Evolutionary conservation across 768 basidiomycete species (phyloP).

Genomic region (Russula virescens): DNA sequence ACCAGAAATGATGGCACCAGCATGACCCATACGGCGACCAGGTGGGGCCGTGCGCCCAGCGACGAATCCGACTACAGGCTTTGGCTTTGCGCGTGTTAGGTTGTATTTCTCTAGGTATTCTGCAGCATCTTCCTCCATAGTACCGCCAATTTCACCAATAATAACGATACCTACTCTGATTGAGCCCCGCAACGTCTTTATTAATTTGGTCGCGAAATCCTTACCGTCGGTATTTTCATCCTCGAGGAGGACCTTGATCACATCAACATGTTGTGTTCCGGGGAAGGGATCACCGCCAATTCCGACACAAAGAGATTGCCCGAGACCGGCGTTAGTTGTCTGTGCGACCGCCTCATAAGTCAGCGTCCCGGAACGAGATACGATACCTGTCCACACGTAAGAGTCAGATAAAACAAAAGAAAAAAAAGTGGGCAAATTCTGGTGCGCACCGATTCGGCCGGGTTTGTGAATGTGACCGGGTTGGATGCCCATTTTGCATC

Average conservation of each 20-base stretch:
- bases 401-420: background rate
- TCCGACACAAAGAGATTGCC: constrained; percentile 93
- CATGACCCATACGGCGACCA: constrained; percentile 96
- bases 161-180: constrained; percentile 74
- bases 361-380: constrained; percentile 91
- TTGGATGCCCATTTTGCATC: constrained; percentile 99
- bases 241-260: constrained; percentile 91
- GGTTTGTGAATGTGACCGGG: constrained; percentile 97
- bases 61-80: constrained; percentile 97
- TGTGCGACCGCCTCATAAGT: constrained; percentile 99
- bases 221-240: constrained; percentile 90
- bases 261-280: constrained; percentile 92
- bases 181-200: constrained; percentile 8
- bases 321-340: constrained; percentile 92
- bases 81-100: constrained; percentile 77
- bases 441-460: constrained; percentile 79
- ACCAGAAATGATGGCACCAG: constrained; percentile 96
- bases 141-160: constrained; percentile 98
- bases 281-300: constrained; percentile 98
- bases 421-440: background rate
- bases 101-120: constrained; percentile 93
- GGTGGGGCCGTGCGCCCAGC: constrained; percentile 97
- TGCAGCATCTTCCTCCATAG: constrained; percentile 99
- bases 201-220: background rate
- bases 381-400: constrained; percentile 61